A percentile compares a stretch with the other conserved stretches of the same genome.
Evolutionary conservation across 176 grass and related monocot genomes (phyloP).

Genomic region (Aechmea fasciata): DNA sequence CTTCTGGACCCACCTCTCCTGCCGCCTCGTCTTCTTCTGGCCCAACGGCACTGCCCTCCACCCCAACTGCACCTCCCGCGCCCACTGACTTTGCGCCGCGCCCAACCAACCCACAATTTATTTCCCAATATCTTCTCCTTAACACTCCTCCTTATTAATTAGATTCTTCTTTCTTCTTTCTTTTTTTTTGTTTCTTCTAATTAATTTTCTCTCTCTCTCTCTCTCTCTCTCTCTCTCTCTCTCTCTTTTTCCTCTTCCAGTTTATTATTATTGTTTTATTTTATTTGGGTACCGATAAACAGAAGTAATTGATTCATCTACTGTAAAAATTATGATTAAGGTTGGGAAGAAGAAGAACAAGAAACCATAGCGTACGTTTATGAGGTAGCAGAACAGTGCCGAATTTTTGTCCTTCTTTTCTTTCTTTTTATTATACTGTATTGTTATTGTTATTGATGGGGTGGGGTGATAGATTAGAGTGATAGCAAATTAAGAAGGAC

Average conservation of each 20-base stretch:
- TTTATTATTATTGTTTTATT: neutral
- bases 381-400: too few species aligned
- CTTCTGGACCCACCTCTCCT: conserved; percentile 55
- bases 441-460: too few species aligned
- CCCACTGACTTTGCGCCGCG: neutral
- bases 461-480: too few species aligned
- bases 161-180: neutral
- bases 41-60: conserved; percentile 40
- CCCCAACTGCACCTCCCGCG: conserved; percentile 27
- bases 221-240: neutral
- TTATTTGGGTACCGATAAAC: too few species aligned
- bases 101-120: neutral
- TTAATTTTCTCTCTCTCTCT: neutral
- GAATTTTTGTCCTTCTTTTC: too few species aligned
- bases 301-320: too few species aligned
- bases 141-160: neutral
- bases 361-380: too few species aligned
- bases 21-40: conserved; percentile 44
- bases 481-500: too few species aligned
- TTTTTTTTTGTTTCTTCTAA: neutral
- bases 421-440: too few species aligned
- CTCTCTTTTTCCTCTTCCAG: neutral
- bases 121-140: neutral
- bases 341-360: too few species aligned
- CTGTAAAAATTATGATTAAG: too few species aligned